Conservation (phyloP, 2,329 filamentous ascomycete genomes). For the Aureobasidium vineae region DNA sequence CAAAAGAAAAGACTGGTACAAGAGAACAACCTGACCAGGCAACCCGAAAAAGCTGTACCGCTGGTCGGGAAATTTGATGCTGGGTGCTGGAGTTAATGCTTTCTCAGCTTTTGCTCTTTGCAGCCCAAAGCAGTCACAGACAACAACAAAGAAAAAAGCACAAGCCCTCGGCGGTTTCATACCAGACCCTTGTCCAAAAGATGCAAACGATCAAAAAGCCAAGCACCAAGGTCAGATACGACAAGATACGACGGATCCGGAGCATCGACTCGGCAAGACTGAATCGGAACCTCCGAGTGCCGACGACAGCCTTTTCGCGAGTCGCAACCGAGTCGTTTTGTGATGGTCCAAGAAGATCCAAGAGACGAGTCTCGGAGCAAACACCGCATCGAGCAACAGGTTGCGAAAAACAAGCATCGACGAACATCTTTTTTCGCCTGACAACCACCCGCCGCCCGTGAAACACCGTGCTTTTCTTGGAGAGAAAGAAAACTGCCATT, state of each 20-base stretch:
- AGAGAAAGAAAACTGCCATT: neutral
- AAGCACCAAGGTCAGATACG: conserved; percentile 5
- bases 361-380: conserved; percentile 1
- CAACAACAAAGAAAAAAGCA: neutral
- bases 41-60: neutral
- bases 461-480: neutral
- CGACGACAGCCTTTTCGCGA: neutral
- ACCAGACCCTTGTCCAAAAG: conserved; percentile 14
- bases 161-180: conserved; percentile 24
- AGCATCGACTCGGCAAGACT: neutral
- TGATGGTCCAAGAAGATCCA: neutral
- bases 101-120: neutral
- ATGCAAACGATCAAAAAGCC: neutral
- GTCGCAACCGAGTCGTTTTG: neutral
- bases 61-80: neutral
- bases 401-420: conserved; percentile 2
- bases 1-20: neutral
- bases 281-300: neutral
- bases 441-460: neutral
- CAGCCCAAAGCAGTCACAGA: neutral
- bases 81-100: neutral
- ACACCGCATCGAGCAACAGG: conserved; percentile 12
- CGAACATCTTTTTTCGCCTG: neutral
- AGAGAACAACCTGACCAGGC: neutral
- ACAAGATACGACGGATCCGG: neutral